phyloP scores from a whole-genome alignment of 139 green algal genomes.

The Edaphochlamys debaryana region DNA sequence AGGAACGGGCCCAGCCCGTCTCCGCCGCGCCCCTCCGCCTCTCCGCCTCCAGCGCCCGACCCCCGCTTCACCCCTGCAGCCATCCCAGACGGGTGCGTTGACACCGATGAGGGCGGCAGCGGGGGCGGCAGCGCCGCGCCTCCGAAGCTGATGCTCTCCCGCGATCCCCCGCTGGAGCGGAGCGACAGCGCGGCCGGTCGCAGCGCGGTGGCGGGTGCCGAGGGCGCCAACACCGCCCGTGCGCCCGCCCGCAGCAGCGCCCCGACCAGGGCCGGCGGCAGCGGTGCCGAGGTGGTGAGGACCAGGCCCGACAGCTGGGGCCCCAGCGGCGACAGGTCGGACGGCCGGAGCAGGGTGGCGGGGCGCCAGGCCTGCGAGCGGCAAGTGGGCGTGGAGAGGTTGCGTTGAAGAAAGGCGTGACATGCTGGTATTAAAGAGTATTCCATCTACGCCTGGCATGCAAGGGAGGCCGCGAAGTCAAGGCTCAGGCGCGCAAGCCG shows the following conservation, averaged over 20 bases:
- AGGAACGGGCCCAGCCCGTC: background rate
- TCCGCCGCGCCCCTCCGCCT: background rate
- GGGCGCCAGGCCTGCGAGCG: constrained; percentile 9
- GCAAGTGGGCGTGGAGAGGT: too few relatives aligned
- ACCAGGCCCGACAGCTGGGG: constrained; percentile 20
- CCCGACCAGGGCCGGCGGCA: background rate
- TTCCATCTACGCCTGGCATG: too few relatives aligned
- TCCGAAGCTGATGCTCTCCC: background rate
- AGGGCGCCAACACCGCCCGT: constrained; percentile 9
- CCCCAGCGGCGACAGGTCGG: background rate
- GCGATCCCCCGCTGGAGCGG: too few relatives aligned
- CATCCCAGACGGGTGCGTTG: background rate
- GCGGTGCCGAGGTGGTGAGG: constrained; percentile 8
- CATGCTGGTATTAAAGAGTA: too few relatives aligned
- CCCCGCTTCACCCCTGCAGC: background rate
- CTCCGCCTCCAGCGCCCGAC: background rate
- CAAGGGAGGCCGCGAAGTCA: too few relatives aligned
- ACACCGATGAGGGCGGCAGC: background rate
- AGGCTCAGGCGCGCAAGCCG: too few relatives aligned
- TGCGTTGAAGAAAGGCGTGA: too few relatives aligned
- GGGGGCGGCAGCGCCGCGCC: background rate
- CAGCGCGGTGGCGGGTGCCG: background rate
- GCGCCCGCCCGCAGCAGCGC: constrained; percentile 30
- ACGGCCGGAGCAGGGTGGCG: background rate
- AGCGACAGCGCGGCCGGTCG: too few relatives aligned